These are phyloP conservation scores for Blepharisma undulans DNA, from an alignment of 169 alveolate species.

Conservation along the genomic window DNA sequence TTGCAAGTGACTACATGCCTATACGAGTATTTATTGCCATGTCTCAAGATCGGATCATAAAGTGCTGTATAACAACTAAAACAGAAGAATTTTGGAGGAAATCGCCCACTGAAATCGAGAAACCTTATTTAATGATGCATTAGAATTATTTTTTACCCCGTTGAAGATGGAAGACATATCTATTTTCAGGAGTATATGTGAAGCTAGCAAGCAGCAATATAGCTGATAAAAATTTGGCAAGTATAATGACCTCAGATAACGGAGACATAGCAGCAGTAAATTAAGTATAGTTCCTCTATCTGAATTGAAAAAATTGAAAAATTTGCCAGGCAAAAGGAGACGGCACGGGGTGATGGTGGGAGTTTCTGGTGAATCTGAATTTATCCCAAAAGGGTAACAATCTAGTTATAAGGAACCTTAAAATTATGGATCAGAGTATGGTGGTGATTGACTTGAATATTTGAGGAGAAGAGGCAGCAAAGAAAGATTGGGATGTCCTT, in stretches of 20 bases:
- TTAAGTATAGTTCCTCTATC: background rate
- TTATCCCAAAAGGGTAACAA: slow-evolving; percentile 2
- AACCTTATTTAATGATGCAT: slow-evolving; percentile 58
- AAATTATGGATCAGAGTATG: background rate
- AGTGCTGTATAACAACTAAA: slow-evolving; percentile 62
- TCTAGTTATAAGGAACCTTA: background rate
- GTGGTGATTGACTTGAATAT: background rate
- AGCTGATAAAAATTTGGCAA: slow-evolving; percentile 46
- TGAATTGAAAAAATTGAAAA: background rate
- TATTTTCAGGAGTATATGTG: slow-evolving; percentile 50
- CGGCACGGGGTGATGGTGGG: background rate
- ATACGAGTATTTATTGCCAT: slow-evolving; percentile 52
- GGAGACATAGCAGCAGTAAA: slow-evolving; percentile 3
- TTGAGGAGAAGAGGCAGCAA: background rate
- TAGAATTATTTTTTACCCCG: slow-evolving; percentile 22
- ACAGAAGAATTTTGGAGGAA: slow-evolving; percentile 46
- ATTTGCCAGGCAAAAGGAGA: background rate
- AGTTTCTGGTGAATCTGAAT: background rate
- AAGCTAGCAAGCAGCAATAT: slow-evolving; percentile 48
- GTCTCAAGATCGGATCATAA: slow-evolving; percentile 59
- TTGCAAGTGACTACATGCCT: slow-evolving; percentile 47
- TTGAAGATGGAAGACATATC: slow-evolving; percentile 46
- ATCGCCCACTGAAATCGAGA: slow-evolving; percentile 51
- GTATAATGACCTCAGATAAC: slow-evolving; percentile 46
- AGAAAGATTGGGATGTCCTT: background rate